Evolutionary conservation across 139 green algal species (phyloP).

Genomic region (Astrephomene gubernaculifera): DNA sequence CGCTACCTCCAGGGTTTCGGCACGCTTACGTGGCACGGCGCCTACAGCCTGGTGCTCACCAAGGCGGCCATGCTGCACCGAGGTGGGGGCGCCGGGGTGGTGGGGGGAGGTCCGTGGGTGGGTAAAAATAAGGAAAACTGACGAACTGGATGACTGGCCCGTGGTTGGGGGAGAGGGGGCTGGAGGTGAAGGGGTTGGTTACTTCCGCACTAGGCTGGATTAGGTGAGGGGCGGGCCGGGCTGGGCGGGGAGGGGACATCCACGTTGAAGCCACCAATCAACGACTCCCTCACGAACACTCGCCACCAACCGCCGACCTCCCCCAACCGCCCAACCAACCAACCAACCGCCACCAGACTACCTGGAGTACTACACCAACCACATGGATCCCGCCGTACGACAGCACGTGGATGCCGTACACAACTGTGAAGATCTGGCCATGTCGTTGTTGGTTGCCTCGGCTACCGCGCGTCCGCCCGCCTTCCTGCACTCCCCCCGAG

Average conservation of each 20-base stretch:
- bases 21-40: slow-evolving; percentile 37
- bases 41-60: slow-evolving; percentile 70
- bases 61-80: slow-evolving; percentile 74
- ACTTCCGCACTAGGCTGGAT: not conserved
- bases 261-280: too few relatives aligned
- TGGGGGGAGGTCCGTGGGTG: not conserved
- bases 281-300: too few relatives aligned
- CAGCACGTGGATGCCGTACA: slow-evolving; percentile 65
- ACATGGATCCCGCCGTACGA: slow-evolving; percentile 52
- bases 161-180: not conserved
- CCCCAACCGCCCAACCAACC: not conserved
- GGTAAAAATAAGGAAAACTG: not conserved
- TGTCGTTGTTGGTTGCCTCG: slow-evolving; percentile 56
- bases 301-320: not conserved
- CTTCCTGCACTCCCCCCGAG: not conserved
- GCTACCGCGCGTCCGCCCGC: slow-evolving; percentile 21
- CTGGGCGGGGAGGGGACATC: not conserved
- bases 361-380: slow-evolving; percentile 63
- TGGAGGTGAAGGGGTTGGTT: not conserved
- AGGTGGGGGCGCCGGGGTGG: slow-evolving; percentile 10
- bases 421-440: slow-evolving; percentile 72
- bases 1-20: slow-evolving; percentile 48
- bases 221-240: not conserved
- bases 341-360: slow-evolving; percentile 53
- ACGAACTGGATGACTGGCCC: not conserved